Conservation (phyloP, 306 rosid species). For the Dalbergia oliveri region DNA sequence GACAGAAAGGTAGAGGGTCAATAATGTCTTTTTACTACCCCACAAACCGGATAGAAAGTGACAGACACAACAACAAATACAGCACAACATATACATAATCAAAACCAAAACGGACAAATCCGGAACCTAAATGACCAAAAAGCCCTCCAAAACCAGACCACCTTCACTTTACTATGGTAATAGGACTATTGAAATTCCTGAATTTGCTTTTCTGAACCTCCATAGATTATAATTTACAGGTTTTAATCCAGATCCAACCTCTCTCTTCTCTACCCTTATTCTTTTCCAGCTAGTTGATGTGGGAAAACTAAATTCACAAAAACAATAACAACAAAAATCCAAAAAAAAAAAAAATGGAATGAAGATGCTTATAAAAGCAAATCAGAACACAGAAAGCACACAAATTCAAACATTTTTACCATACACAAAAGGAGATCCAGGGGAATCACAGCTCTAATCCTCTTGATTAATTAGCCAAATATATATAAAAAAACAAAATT, state of each 20-base stretch:
- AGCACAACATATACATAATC: conserved; percentile 40
- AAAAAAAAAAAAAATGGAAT: conserved; percentile 20
- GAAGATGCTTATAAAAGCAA: conserved; percentile 27
- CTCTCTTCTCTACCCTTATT: background rate
- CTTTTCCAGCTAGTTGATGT: conserved; percentile 17
- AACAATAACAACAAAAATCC: background rate
- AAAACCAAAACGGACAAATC: conserved; percentile 39
- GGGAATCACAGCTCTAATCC: conserved; percentile 28
- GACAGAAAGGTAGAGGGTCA: conserved; percentile 53
- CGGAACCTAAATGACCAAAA: conserved; percentile 53
- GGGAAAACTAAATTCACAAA: conserved; percentile 10
- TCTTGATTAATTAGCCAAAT: conserved; percentile 25
- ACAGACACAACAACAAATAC: conserved; percentile 31
- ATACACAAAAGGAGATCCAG: conserved; percentile 49
- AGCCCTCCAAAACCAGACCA: conserved; percentile 46
- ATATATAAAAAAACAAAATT: conserved; percentile 11
- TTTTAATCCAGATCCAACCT: conserved; percentile 36
- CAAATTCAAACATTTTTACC: conserved; percentile 30
- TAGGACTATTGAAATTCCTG: conserved; percentile 29
- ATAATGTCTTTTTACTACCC: conserved; percentile 51
- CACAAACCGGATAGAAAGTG: conserved; percentile 36
- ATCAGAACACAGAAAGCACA: conserved; percentile 28
- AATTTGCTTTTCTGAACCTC: conserved; percentile 44
- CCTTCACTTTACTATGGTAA: conserved; percentile 16
- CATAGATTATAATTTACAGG: conserved; percentile 29